These are phyloP conservation scores for Symmetrospora coprosmae DNA, from an alignment of 768 basidiomycete genomes.

Conservation along the genomic window DNA sequence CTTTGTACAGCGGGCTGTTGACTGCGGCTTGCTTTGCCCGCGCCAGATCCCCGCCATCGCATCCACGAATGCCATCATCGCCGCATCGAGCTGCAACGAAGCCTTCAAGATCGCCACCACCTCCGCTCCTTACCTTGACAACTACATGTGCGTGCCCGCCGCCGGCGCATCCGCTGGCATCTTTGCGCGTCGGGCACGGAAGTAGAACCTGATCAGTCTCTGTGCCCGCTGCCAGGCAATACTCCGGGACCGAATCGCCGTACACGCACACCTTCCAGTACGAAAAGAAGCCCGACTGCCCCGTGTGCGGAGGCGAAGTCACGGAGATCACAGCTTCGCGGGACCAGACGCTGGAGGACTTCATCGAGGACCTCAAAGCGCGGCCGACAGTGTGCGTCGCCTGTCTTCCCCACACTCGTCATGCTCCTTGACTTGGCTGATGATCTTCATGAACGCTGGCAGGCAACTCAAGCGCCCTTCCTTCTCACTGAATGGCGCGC, in stretches of 20 bases:
- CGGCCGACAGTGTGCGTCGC: conserved; percentile 70
- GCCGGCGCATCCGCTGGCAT: no score
- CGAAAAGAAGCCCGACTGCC: conserved; percentile 81
- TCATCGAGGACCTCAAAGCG: conserved; percentile 77
- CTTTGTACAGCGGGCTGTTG: no score
- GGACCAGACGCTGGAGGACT: conserved; percentile 64
- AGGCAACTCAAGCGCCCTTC: conserved; percentile 98
- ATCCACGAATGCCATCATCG: conserved; percentile 94
- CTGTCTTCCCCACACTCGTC: background rate
- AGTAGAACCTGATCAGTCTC: no score
- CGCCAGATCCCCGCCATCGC: conserved; percentile 70
- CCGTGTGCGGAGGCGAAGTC: conserved; percentile 87
- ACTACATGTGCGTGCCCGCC: conserved; percentile 52
- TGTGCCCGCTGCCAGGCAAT: conserved; percentile 44
- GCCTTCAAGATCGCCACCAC: conserved; percentile 97
- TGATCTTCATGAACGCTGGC: background rate
- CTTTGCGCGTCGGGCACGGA: no score
- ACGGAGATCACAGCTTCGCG: conserved; percentile 54
- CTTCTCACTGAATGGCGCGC: conserved; percentile 56
- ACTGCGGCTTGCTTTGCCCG: no score
- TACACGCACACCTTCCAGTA: conserved; percentile 97
- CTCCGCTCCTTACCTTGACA: conserved; percentile 83
- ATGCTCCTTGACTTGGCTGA: background rate
- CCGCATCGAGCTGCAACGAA: conserved; percentile 95
- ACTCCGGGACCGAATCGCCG: conserved; percentile 87